Percentiles rank a stretch among this genome's conserved stretches.
Conservation (phyloP, 2,329 filamentous ascomycete genomes). For the Apiospora aurea region DNA sequence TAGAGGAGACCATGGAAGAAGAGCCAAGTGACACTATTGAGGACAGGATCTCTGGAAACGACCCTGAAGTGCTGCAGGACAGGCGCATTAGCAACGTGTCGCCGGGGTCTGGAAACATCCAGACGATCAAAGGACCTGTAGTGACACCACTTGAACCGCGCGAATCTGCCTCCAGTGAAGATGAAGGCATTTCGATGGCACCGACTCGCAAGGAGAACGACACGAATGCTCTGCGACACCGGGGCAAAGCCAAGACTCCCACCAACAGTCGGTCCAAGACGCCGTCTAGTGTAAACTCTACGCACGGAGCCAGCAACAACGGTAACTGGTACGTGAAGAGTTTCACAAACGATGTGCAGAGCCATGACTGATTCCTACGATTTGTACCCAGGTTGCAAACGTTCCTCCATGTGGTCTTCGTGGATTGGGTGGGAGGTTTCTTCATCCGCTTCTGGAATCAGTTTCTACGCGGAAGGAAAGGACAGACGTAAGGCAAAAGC, state of each 20-base stretch:
- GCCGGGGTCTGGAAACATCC: not conserved
- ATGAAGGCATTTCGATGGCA: conserved; percentile 26
- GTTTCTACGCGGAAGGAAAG: conserved; percentile 31
- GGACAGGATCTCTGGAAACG: not conserved
- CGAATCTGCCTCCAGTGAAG: conserved; percentile 23
- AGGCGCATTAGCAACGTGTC: not conserved
- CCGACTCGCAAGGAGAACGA: conserved; percentile 23
- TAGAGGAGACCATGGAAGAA: conserved; percentile 26
- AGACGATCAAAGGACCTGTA: not conserved
- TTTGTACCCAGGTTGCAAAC: conserved; percentile 40
- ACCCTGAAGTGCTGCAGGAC: not conserved
- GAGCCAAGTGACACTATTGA: conserved; percentile 8
- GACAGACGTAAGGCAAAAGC: conserved; percentile 39
- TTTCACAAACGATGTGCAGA: not conserved
- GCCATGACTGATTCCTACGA: conserved; percentile 1
- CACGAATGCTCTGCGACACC: not conserved
- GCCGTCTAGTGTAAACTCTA: conserved; percentile 33
- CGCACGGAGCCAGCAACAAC: conserved; percentile 29
- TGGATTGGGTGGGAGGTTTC: conserved; percentile 49
- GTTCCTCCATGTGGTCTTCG: conserved; percentile 46
- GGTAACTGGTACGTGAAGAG: conserved; percentile 31
- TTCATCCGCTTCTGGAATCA: conserved; percentile 43
- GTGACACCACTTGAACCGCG: not conserved
- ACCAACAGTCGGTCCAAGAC: conserved; percentile 31
- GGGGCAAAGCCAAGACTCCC: not conserved